Base-by-base conservation (phyloP, 2,329 filamentous ascomycete genomes). In the Epichloe sibirici region DNA sequence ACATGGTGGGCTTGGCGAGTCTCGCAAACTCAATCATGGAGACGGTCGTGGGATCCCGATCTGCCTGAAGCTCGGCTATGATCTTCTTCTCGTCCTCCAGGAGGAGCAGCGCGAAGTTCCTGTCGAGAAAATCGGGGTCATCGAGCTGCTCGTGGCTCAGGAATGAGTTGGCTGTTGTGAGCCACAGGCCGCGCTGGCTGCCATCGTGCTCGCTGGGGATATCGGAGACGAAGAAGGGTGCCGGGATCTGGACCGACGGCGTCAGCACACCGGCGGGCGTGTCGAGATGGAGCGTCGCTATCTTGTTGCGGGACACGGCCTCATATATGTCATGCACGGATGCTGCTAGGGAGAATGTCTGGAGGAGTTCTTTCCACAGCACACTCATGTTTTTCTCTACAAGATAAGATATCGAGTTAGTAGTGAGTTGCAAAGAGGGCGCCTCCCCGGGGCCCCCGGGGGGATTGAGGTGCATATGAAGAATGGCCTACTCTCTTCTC, bases 91-190 rank as follows among this genome's bases (percentile, higher is more conserved):
- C 86, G 60, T 94, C 88, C 55, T 90, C 84, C 49, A 95, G 81
- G 8, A 97, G 78, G 0, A 98, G 74, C 2, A 98, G 72, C 0
- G 87, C 88, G 61, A 94, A 95, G 65, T 95, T 88, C 59, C 89
- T 90, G 56, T 90, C 89, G 45, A 94, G 74, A 51, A 85, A 82
- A 1, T 78, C 75, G 0, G 81, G 79, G 21, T 87, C 82, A 43
- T 84, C 78, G 1, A 77, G 70, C 12, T 79, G 79, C 53, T 90
- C 86, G 37, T 88, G 81, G 42, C 82, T 76, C 17, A 81, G 74
- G 44, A 89, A 79, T 11, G 84, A 83, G 60, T 91, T 90, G 34
- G 89, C 87, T 0, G 90, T 95, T 0, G 90, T 95, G 21, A 95
- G 74, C 85, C 89, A 91, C 0, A 95, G 74, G 1, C 89, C 88